Conservation (phyloP, 1,284 basidiomycete genomes). For the Meripilus lineatus region DNA sequence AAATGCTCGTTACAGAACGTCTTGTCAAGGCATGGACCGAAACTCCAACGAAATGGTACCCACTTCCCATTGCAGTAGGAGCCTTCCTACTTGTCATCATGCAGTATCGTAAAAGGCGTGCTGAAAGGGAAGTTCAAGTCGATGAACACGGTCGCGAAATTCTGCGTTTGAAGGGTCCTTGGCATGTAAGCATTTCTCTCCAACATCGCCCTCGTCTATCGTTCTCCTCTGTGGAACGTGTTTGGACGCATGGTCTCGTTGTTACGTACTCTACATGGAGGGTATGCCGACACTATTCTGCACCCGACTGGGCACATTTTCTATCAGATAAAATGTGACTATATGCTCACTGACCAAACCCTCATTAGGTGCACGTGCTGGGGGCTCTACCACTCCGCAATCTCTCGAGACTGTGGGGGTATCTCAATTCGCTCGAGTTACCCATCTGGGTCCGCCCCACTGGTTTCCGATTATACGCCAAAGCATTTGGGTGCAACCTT, state of each 20-base stretch:
- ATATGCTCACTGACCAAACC: no score
- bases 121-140: constrained; percentile 60
- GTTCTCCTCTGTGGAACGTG: neutral
- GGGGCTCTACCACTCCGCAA: constrained; percentile 93
- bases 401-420: constrained; percentile 95
- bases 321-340: no score
- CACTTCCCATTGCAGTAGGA: constrained; percentile 88
- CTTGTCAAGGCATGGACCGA: constrained; percentile 74
- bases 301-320: neutral
- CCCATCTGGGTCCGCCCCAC: constrained; percentile 93
- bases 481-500: constrained; percentile 90
- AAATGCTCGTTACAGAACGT: constrained; percentile 29
- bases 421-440: constrained; percentile 87
- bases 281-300: neutral
- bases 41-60: constrained; percentile 94
- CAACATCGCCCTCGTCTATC: neutral
- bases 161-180: constrained; percentile 83
- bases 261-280: neutral
- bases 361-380: constrained; percentile 91
- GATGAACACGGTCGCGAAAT: constrained; percentile 69
- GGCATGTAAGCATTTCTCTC: constrained; percentile 68
- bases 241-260: neutral
- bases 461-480: constrained; percentile 84
- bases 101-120: constrained; percentile 68
- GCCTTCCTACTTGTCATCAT: constrained; percentile 82